phyloP scores from a whole-genome alignment of 169 alveolate genomes.

The Eimeria nieschulzi region DNA sequence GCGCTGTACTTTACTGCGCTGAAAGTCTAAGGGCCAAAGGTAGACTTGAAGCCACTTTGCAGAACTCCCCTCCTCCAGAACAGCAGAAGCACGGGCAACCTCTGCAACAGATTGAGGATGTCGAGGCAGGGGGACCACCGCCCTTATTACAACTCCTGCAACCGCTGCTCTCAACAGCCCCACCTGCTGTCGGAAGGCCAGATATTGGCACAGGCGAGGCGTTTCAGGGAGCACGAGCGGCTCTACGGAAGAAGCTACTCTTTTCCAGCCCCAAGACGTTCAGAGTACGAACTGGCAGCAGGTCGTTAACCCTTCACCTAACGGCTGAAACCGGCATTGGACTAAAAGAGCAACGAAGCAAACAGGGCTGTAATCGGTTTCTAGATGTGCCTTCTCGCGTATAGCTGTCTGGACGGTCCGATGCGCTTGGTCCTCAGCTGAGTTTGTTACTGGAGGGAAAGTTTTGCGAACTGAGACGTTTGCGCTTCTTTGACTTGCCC shows the following conservation, averaged over 20 bases:
- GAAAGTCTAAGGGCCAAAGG: slow-evolving; percentile 28
- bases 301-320: too few species aligned
- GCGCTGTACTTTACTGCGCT: slow-evolving; percentile 57
- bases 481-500: slow-evolving; percentile 58
- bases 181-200: slow-evolving; percentile 46
- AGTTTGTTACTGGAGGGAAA: slow-evolving; percentile 61
- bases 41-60: slow-evolving; percentile 26
- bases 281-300: slow-evolving; percentile 5
- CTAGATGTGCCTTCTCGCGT: too few species aligned
- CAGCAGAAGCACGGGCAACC: slow-evolving; percentile 8
- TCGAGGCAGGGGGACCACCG: slow-evolving; percentile 28
- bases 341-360: too few species aligned
- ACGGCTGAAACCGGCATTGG: too few species aligned
- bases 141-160: slow-evolving; percentile 38
- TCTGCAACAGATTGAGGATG: neutral
- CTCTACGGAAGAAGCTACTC: slow-evolving; percentile 55
- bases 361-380: too few species aligned
- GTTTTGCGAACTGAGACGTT: slow-evolving; percentile 49
- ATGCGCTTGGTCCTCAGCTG: slow-evolving; percentile 35
- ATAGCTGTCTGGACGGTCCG: neutral
- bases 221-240: slow-evolving; percentile 19
- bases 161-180: slow-evolving; percentile 62
- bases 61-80: neutral
- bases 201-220: slow-evolving; percentile 11
- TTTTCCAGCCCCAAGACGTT: slow-evolving; percentile 53